Evolutionary conservation across 257 asterid species (phyloP), one percentile per base, ranked within the genome.

Genomic region (Gentiana straminea): DNA sequence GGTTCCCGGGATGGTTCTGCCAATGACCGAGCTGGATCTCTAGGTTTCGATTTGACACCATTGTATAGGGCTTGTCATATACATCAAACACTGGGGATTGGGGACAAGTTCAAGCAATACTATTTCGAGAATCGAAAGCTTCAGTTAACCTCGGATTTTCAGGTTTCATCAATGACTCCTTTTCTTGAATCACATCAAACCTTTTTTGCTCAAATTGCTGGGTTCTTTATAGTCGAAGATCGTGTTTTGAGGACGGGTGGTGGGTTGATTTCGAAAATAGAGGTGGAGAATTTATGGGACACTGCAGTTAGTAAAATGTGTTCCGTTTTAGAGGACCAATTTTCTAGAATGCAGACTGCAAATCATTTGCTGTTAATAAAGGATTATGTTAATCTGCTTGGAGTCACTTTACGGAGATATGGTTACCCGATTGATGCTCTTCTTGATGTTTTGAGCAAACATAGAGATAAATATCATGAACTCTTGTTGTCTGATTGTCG

Each of bases 311-410:
- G 86, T 69, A 91, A 91, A 75, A 88, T 91, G 96, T 84, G 96
- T 63, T 87, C 95, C 52, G 98, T 87, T 63, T 69, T 91, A 64
- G 97, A 91, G 78, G 98, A 91, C 75, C 98, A 91, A 35, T 91
- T 91, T 66, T 91, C 98, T 34, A 83, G 95, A 72, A 91, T 91
- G 98, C 94, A 91, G 59, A 91, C 98, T 8, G 98, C 98, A 0
- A 91, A 84, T 75, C 98, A 91, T 77, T 75, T 91, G 86, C 72
- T 91, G 73, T 76, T 91, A 81, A 88, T 91, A 34, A 91, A 91
- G 77, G 98, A 91, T 75, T 91, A 91, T 46, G 97, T 91, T 60
- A 91, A 95, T 68, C 77, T 91, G 80, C 94, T 91, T 54, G 96
- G 98, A 51, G 93, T 88, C 37, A 85, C 98, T 0, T 70, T 91